These are phyloP conservation scores for Hypholoma fasciculare DNA, from an alignment of 768 basidiomycete species.

Conservation along the genomic window DNA sequence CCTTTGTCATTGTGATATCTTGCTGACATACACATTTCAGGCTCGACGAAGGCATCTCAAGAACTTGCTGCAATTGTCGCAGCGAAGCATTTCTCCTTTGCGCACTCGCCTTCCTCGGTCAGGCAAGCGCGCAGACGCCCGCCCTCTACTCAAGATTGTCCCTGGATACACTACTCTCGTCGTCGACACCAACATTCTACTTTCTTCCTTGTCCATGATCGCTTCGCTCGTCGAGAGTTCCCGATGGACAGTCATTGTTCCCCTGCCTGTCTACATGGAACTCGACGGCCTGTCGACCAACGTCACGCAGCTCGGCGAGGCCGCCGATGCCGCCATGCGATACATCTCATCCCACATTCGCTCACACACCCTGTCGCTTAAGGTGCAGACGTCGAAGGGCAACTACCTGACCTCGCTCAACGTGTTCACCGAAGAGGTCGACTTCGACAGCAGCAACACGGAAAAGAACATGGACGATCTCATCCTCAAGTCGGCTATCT, in stretches of 20 bases:
- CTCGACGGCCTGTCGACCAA: constrained; percentile 86
- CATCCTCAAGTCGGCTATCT: constrained; percentile 88
- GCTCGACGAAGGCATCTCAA: constrained; percentile 76
- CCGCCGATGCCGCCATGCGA: constrained; percentile 69
- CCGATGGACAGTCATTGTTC: constrained; percentile 87
- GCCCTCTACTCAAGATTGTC: constrained; percentile 54
- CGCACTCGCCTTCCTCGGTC: constrained; percentile 27
- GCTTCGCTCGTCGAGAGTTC: constrained; percentile 74
- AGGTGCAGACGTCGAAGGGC: constrained; percentile 93
- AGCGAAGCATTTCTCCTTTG: constrained; percentile 29
- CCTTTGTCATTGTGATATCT: neutral
- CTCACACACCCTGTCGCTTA: constrained; percentile 73
- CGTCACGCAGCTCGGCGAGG: constrained; percentile 62
- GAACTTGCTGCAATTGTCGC: constrained; percentile 55
- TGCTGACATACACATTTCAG: constrained; percentile 33
- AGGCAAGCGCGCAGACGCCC: constrained; percentile 25
- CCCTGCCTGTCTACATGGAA: constrained; percentile 95
- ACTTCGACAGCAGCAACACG: constrained; percentile 49
- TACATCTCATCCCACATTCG: constrained; percentile 80
- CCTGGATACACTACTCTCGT: constrained; percentile 91
- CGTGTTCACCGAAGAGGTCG: constrained; percentile 83
- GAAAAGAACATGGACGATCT: constrained; percentile 93
- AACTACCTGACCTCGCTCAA: constrained; percentile 86
- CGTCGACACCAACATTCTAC: constrained; percentile 92
- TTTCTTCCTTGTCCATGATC: constrained; percentile 78